A percentile compares a stretch with the other conserved stretches of the same genome.
These are phyloP conservation scores for Serendipita vermifera DNA, from an alignment of 768 basidiomycete species.

Conservation along the genomic window DNA sequence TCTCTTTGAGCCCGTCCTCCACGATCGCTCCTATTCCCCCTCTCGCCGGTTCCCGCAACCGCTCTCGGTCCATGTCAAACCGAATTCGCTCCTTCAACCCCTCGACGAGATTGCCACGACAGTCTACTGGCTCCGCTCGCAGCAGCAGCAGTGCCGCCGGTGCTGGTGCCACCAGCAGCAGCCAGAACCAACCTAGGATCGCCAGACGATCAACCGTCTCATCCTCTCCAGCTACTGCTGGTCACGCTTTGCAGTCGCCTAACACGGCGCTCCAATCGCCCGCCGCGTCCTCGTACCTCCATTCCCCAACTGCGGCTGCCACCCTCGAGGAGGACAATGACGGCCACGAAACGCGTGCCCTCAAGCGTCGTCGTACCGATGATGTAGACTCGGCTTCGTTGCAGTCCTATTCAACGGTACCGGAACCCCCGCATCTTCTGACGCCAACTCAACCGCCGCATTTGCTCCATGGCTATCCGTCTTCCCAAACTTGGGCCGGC, in stretches of 20 bases:
- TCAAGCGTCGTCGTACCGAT: constrained; percentile 6
- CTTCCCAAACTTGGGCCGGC: constrained; percentile 4
- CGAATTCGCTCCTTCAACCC: neutral
- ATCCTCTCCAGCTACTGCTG: neutral
- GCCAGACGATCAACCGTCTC: constrained; percentile 4
- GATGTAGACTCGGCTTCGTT: constrained; percentile 2
- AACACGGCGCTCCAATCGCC: neutral
- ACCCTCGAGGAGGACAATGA: neutral
- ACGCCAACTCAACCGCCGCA: constrained; percentile 4
- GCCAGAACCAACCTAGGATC: neutral
- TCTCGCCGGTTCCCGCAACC: constrained; percentile 7
- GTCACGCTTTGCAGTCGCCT: neutral
- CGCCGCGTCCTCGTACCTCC: neutral
- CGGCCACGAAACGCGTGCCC: constrained; percentile 9
- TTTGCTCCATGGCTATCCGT: neutral
- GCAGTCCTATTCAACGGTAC: neutral
- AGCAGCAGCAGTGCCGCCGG: constrained; percentile 3
- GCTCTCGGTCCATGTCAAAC: constrained; percentile 9
- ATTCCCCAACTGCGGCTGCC: neutral
- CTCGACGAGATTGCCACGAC: neutral
- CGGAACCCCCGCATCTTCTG: constrained; percentile 7
- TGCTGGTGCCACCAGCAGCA: neutral
- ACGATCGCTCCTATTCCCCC: constrained; percentile 10
- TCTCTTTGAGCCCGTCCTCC: constrained; percentile 7
- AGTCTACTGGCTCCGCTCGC: too few species aligned